phyloP scores from a whole-genome alignment of 768 basidiomycete species.

The Lyophyllum semitale region DNA sequence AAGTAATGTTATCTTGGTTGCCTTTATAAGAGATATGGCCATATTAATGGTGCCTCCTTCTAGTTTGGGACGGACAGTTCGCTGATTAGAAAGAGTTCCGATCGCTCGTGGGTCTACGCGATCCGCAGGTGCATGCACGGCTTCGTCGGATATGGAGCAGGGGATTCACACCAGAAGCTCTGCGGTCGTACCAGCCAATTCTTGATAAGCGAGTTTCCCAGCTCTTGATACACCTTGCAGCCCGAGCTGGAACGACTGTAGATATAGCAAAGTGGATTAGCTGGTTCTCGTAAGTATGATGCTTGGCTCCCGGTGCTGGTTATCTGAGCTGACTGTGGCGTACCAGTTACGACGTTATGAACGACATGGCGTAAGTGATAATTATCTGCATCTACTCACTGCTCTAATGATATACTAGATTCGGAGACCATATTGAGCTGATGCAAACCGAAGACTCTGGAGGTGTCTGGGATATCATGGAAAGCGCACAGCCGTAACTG shows the following conservation, averaged over 20 bases:
- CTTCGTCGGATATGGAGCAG: constrained; percentile 42
- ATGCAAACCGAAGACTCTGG: constrained; percentile 11
- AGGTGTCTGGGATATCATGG: constrained; percentile 14
- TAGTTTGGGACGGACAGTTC: constrained; percentile 35
- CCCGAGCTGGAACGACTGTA: constrained; percentile 13
- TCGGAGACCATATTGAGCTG: constrained; percentile 24
- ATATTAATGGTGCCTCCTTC: background rate
- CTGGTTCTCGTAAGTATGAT: constrained; percentile 39
- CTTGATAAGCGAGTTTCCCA: constrained; percentile 21
- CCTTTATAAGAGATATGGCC: constrained; percentile 18
- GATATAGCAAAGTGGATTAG: constrained; percentile 37
- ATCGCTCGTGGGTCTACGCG: constrained; percentile 30
- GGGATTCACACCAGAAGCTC: constrained; percentile 33
- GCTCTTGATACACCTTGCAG: constrained; percentile 21
- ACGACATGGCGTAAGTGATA: constrained; percentile 37
- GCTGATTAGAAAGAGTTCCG: constrained; percentile 13
- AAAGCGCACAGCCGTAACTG: constrained; percentile 12
- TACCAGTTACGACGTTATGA: constrained; percentile 38
- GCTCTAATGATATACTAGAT: constrained; percentile 17
- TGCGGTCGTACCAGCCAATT: constrained; percentile 28
- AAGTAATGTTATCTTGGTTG: background rate
- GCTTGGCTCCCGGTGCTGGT: too few species aligned
- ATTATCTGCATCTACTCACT: background rate
- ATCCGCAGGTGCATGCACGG: constrained; percentile 32
- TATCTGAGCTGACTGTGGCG: background rate